Evolutionary conservation across 768 basidiomycete species (phyloP).

Genomic region (Cyathus striatus): DNA sequence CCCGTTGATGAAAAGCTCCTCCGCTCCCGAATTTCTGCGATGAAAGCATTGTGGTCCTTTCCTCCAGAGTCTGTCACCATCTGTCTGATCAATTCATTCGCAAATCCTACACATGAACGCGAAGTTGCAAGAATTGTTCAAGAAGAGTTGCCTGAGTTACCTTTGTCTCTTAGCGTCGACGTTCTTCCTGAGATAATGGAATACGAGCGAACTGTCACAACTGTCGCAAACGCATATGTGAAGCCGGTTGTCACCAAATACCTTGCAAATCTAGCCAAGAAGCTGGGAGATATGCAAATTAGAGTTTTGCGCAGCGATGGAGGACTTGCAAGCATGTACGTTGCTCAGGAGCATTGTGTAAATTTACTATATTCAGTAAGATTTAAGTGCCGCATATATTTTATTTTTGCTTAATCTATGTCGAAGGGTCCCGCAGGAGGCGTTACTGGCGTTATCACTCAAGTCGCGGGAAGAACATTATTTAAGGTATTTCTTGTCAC

Average conservation of each 20-base stretch:
- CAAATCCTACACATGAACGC: slow-evolving; percentile 16
- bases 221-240: slow-evolving; percentile 21
- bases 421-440: slow-evolving; percentile 19
- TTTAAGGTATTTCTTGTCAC: slow-evolving; percentile 4
- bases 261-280: slow-evolving; percentile 14
- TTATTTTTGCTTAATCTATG: neutral
- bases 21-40: slow-evolving; percentile 9
- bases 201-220: slow-evolving; percentile 21
- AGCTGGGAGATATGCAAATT: slow-evolving; percentile 13
- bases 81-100: slow-evolving; percentile 21
- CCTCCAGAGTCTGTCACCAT: slow-evolving; percentile 18
- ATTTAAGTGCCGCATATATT: neutral
- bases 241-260: slow-evolving; percentile 19
- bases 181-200: slow-evolving; percentile 20
- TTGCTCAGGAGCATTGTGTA: slow-evolving; percentile 19
- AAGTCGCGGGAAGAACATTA: slow-evolving; percentile 7
- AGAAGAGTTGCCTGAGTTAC: slow-evolving; percentile 17
- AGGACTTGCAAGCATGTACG: slow-evolving; percentile 13
- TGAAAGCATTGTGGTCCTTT: slow-evolving; percentile 11
- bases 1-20: slow-evolving; percentile 15
- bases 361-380: slow-evolving; percentile 16
- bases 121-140: slow-evolving; percentile 11
- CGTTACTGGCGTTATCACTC: slow-evolving; percentile 18
- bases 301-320: slow-evolving; percentile 20
- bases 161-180: slow-evolving; percentile 16